Conservation (phyloP, 106 monocot species). For the Dendrobium chrysotoxum region DNA sequence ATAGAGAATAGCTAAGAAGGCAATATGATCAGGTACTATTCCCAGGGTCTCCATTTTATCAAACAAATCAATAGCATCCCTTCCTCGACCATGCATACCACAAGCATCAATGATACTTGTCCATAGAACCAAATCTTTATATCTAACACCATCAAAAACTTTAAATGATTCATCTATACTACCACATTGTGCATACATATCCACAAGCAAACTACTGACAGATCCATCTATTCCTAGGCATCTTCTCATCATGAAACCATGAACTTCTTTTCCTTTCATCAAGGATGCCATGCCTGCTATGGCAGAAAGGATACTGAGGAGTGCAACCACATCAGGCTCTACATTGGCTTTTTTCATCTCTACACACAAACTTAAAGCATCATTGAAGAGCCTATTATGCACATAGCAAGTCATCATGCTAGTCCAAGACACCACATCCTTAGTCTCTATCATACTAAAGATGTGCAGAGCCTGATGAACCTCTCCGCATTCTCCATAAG, state of each 20-base stretch:
- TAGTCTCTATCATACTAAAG: conserved; percentile 32
- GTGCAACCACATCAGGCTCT: conserved; percentile 43
- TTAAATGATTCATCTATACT: conserved; percentile 26
- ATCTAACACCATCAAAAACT: conserved; percentile 28
- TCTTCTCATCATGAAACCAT: conserved; percentile 47
- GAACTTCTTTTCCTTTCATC: conserved; percentile 64
- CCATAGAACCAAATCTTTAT: conserved; percentile 62
- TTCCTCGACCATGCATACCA: conserved; percentile 73
- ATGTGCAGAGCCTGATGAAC: conserved; percentile 26
- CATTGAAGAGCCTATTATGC: conserved; percentile 23
- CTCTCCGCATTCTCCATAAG: conserved; percentile 55
- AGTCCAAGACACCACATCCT: conserved; percentile 69
- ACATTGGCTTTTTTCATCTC: conserved; percentile 27
- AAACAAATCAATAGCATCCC: conserved; percentile 45
- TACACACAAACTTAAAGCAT: conserved; percentile 43
- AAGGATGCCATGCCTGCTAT: conserved; percentile 43
- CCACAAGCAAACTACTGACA: conserved; percentile 40
- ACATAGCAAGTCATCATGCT: conserved; percentile 63
- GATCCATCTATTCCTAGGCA: conserved; percentile 17
- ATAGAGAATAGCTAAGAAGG: conserved; percentile 61
- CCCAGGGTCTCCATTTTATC: conserved; percentile 30
- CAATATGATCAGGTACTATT: conserved; percentile 50
- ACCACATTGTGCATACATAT: conserved; percentile 83
- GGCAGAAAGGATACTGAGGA: conserved; percentile 38
- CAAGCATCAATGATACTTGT: conserved; percentile 49